These are phyloP conservation scores for Paramecium sexaurelia DNA, from an alignment of 73 alveolate genomes.

Conservation along the genomic window DNA sequence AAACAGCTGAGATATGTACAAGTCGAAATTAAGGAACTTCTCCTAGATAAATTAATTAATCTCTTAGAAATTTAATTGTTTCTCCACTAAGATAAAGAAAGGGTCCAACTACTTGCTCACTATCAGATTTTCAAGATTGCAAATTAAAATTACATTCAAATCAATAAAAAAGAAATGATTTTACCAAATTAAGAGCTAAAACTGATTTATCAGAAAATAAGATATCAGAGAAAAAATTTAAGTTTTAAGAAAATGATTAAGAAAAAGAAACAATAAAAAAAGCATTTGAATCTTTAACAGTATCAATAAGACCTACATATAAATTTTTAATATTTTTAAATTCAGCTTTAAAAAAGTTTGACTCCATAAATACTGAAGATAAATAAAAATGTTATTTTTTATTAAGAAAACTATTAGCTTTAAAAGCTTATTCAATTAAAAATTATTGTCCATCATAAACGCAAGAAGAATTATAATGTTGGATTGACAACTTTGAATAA, in stretches of 20 bases:
- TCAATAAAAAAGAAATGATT: background rate
- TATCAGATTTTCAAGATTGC: background rate
- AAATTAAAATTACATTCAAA: background rate
- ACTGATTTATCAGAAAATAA: background rate
- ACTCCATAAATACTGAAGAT: background rate
- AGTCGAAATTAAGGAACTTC: background rate
- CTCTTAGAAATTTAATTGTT: background rate
- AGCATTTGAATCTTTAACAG: background rate
- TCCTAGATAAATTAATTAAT: background rate
- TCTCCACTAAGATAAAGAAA: constrained; percentile 1
- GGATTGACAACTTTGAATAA: background rate
- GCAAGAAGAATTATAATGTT: background rate
- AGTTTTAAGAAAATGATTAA: background rate
- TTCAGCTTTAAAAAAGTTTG: background rate
- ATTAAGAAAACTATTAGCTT: background rate
- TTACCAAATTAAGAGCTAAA: background rate
- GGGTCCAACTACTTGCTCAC: background rate
- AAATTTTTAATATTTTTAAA: background rate
- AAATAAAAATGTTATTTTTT: background rate
- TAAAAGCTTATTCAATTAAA: background rate
- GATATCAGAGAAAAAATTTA: background rate
- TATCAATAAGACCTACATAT: constrained; percentile 8
- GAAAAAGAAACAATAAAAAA: background rate
- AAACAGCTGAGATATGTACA: background rate
- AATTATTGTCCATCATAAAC: background rate